These are phyloP conservation scores for Isabelozyma pseudorhagii DNA, from an alignment of 805 yeast species.

Conservation along the genomic window DNA sequence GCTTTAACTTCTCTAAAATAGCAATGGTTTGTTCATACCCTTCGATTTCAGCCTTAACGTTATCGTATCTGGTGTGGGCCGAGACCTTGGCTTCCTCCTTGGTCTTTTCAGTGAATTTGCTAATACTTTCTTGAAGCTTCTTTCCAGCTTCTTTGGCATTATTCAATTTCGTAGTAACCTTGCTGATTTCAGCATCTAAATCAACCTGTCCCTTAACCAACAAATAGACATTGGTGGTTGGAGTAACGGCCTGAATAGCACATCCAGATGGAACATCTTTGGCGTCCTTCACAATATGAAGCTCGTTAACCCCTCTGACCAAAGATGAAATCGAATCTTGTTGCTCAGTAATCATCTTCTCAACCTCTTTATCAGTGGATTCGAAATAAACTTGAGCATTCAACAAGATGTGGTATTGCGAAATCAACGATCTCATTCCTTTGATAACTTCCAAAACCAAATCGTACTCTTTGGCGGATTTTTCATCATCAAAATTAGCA, in stretches of 20 bases:
- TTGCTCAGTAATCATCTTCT: conserved; percentile 61
- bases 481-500: conserved; percentile 56
- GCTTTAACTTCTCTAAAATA: conserved; percentile 76
- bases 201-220: conserved; percentile 94
- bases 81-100: conserved; percentile 75
- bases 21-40: conserved; percentile 84
- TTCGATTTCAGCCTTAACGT: conserved; percentile 79
- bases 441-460: conserved; percentile 82
- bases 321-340: conserved; percentile 84
- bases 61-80: conserved; percentile 65
- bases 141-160: conserved; percentile 59
- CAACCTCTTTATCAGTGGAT: conserved; percentile 47
- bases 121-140: conserved; percentile 67
- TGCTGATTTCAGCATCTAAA: conserved; percentile 83
- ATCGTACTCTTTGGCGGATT: conserved; percentile 75
- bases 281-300: conserved; percentile 56
- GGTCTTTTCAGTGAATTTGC: conserved; percentile 87
- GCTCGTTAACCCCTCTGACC: conserved; percentile 83
- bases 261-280: conserved; percentile 82
- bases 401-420: conserved; percentile 87
- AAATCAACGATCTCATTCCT: conserved; percentile 85
- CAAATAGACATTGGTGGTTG: conserved; percentile 81
- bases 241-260: conserved; percentile 77
- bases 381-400: conserved; percentile 85
- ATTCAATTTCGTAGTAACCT: conserved; percentile 73